Evolutionary conservation across 257 asterid species (phyloP).

Genomic region (Euphrasia confusa): DNA sequence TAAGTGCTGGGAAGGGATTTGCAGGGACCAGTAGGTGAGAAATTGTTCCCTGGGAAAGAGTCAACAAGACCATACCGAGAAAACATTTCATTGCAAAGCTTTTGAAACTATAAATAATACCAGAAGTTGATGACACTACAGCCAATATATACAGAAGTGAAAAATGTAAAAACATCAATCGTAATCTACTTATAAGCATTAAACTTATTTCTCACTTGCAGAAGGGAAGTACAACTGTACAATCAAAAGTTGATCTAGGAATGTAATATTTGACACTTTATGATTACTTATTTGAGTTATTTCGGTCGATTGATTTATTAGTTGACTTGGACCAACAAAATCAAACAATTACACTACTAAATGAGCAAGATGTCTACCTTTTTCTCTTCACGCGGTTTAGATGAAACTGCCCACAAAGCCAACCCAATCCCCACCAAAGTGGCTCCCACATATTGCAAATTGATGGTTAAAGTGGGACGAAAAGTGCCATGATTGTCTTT

Average conservation of each 20-base stretch:
- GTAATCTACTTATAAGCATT: not conserved
- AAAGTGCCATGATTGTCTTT: conserved; percentile 37
- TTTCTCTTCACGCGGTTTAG: conserved; percentile 43
- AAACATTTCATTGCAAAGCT: too few relatives aligned
- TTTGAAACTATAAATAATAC: not conserved
- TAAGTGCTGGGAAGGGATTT: too few relatives aligned
- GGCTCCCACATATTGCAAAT: conserved; percentile 34
- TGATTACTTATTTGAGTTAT: not conserved
- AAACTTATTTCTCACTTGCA: conserved; percentile 1
- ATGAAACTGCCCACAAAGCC: conserved; percentile 34
- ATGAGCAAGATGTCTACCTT: conserved; percentile 41
- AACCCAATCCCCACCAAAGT: conserved; percentile 42
- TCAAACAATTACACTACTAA: conserved; percentile 3
- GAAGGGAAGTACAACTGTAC: not conserved
- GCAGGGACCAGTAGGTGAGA: too few relatives aligned
- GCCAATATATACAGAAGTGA: not conserved
- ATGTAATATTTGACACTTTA: not conserved
- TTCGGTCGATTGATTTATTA: conserved; percentile 6
- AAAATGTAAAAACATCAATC: not conserved
- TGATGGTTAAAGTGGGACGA: conserved; percentile 28
- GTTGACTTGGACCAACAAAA: conserved; percentile 4
- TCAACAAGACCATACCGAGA: too few relatives aligned
- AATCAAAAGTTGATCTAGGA: not conserved
- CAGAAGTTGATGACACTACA: conserved; percentile 2
- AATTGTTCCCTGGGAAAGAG: too few relatives aligned